Evolutionary conservation across 805 yeast genomes (phyloP).

Genomic region (Candida khao-thaluensis): DNA sequence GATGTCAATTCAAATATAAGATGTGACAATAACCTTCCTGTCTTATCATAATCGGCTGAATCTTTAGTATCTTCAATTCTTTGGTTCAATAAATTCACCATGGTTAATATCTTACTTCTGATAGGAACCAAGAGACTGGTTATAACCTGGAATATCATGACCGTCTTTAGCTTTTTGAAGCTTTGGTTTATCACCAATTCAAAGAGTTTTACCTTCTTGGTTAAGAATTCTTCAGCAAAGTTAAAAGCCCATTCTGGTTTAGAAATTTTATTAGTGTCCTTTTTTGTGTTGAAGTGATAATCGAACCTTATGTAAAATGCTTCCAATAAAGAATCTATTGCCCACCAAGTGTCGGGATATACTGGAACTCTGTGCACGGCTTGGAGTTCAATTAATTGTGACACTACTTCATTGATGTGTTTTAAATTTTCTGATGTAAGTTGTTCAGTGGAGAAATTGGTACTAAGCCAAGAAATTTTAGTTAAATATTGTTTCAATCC

Average conservation of each 20-base stretch:
- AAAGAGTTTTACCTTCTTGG: conserved; percentile 39
- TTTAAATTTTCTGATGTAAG: conserved; percentile 4
- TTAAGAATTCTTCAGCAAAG: conserved; percentile 46
- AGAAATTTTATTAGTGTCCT: conserved; percentile 61
- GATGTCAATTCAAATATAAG: conserved; percentile 54
- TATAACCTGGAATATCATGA: conserved; percentile 40
- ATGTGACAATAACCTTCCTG: conserved; percentile 56
- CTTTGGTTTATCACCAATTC: conserved; percentile 36
- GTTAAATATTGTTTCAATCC: conserved; percentile 15
- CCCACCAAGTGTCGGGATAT: conserved; percentile 48
- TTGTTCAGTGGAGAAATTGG: conserved; percentile 9
- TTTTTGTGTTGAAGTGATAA: conserved; percentile 57
- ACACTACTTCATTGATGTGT: conserved; percentile 11
- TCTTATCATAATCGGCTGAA: conserved; percentile 26
- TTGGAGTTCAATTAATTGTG: conserved; percentile 32
- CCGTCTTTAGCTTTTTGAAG: conserved; percentile 26
- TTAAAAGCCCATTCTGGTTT: conserved; percentile 72
- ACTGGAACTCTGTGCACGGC: conserved; percentile 23
- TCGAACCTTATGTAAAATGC: conserved; percentile 51
- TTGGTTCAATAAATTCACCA: conserved; percentile 24
- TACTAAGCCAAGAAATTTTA: conserved; percentile 25
- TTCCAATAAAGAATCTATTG: conserved; percentile 44
- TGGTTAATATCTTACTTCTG: conserved; percentile 38
- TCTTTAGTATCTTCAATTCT: conserved; percentile 19
- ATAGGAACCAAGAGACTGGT: conserved; percentile 48